These are phyloP conservation scores for Aphanomyces cochlioides DNA, from an alignment of 352 stramenopile genomes.

Conservation along the genomic window DNA sequence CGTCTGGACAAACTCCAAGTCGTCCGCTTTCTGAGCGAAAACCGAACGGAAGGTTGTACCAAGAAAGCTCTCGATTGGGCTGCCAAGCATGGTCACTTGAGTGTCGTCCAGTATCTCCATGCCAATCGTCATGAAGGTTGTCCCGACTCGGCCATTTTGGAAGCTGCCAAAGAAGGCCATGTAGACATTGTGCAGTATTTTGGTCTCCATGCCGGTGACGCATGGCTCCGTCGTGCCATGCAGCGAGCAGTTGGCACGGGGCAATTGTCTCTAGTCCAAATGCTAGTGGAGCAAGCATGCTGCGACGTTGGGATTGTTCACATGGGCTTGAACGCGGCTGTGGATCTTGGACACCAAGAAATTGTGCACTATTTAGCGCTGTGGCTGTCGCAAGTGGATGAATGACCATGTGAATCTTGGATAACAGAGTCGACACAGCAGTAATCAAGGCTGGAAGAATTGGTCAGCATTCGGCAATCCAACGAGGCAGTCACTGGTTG, in stretches of 20 bases:
- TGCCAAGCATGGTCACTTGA: constrained; percentile 50
- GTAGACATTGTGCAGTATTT: constrained; percentile 53
- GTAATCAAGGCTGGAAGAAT: too few species aligned
- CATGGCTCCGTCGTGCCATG: constrained; percentile 4
- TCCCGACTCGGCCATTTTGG: background rate
- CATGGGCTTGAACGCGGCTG: background rate
- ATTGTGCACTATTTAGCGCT: background rate
- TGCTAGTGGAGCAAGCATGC: background rate
- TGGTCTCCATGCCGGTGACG: constrained; percentile 10
- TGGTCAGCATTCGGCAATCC: too few species aligned
- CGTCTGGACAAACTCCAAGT: constrained; percentile 36
- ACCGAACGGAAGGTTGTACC: constrained; percentile 24
- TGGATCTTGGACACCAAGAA: background rate
- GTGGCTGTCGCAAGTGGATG: too few species aligned
- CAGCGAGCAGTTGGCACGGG: background rate
- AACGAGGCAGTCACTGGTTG: too few species aligned
- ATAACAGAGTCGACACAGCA: too few species aligned
- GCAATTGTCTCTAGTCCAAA: background rate
- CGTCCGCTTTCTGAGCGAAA: constrained; percentile 37
- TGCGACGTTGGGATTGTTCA: background rate
- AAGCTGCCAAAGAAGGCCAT: constrained; percentile 49
- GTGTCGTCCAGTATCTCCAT: constrained; percentile 51
- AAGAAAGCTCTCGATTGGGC: constrained; percentile 32
- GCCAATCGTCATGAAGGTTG: constrained; percentile 13
- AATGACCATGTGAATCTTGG: too few species aligned